These are phyloP conservation scores for Ascochyta koolunga DNA, from an alignment of 2,329 filamentous ascomycete genomes.

Conservation along the genomic window DNA sequence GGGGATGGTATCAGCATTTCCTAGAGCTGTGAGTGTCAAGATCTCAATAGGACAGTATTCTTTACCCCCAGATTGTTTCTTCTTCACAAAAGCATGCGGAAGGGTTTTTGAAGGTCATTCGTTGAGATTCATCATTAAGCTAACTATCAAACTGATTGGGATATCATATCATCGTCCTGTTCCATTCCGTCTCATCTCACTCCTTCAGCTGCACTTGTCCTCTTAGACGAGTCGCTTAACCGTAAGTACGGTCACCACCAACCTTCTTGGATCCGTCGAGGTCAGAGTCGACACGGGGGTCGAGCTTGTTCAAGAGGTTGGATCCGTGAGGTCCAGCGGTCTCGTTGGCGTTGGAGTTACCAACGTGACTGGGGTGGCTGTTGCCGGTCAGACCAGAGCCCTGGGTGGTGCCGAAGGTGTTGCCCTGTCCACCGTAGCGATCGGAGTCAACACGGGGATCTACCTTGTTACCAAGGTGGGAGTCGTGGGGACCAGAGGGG, in stretches of 20 bases:
- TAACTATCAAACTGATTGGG: slow-evolving; percentile 10
- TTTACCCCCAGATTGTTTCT: no score
- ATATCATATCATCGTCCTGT: slow-evolving; percentile 18
- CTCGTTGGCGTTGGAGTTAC: slow-evolving; percentile 29
- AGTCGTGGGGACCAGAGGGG: slow-evolving; percentile 40
- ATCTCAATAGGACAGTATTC: no score
- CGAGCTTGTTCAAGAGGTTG: slow-evolving; percentile 44
- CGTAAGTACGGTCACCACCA: slow-evolving; percentile 36
- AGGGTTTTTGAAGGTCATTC: slow-evolving; percentile 1
- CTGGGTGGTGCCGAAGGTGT: slow-evolving; percentile 20
- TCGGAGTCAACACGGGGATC: slow-evolving; percentile 43
- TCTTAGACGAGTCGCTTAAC: slow-evolving; percentile 16
- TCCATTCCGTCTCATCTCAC: slow-evolving; percentile 10
- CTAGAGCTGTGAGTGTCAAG: no score
- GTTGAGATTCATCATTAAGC: slow-evolving; percentile 15
- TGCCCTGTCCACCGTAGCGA: slow-evolving; percentile 30
- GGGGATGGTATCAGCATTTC: no score
- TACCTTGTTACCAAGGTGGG: slow-evolving; percentile 32
- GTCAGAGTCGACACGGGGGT: slow-evolving; percentile 47
- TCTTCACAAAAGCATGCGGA: no score
- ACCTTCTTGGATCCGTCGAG: slow-evolving; percentile 41
- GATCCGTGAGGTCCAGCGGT: slow-evolving; percentile 47
- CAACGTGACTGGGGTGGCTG: slow-evolving; percentile 21
- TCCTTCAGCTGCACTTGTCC: slow-evolving; percentile 13
- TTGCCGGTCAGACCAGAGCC: slow-evolving; percentile 17